Evolutionary conservation across 1,284 basidiomycete genomes (phyloP), one percentile per base, ranked within the genome.

Genomic region (Boletus semigastroideus): DNA sequence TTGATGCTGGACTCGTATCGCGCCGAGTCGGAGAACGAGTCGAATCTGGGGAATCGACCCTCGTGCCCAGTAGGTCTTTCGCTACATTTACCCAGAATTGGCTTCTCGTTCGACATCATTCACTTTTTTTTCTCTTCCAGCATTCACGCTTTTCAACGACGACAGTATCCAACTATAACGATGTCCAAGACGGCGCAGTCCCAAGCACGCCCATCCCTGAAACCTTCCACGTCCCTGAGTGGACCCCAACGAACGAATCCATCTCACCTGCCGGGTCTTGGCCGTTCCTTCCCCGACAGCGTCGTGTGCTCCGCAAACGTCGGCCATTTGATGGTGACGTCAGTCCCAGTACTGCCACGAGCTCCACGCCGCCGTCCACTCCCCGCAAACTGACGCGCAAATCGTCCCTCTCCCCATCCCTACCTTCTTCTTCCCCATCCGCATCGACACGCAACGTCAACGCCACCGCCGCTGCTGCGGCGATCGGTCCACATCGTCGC

Each of bases 131-230:
- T 19, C 10, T 31, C 34, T 12, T 30, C 13, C 28, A 80, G 79
- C 68, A 62, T 50, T 81, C 79, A 5, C 70, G 73, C 5, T 81
- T 81, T 58, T 81, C 79, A 19, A 72, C 73, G 19, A 76, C 78
- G 34, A 79, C 78, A 6, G 77, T 75, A 1, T 77, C 76, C 22
- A 70, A 73, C 49, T 77, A 76, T 54, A 63, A 79, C 46, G 71
- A 75, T 39, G 69, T 75, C 10, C 12, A 42, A 3, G 31, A 45
- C 11, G 40, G 20, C 22, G 25, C 49, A 6, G 17, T 40, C 14
- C 55, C 48, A 16, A 50, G 40, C 37, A 42, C 22, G 6, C 45
- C 50, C 53, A 55, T 52, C 12, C 33, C 40, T 0, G 60, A 55
- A 42, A 46, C 48, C 12, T 16, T 49, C 0, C 42, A 50, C 7